phyloP scores from a whole-genome alignment of 352 stramenopile species.

The Peronospora belbahrii region DNA sequence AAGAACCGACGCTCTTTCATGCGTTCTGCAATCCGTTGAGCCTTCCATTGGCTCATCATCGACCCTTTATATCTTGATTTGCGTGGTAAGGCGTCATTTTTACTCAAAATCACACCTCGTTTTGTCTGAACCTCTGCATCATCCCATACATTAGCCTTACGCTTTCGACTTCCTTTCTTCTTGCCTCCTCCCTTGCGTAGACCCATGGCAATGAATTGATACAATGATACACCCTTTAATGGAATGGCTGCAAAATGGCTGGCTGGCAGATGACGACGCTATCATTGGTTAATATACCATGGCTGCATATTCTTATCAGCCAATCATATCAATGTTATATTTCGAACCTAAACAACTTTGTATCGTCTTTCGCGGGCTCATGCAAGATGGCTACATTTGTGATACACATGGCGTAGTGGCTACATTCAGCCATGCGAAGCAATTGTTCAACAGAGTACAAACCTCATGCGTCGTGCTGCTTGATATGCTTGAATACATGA shows the following conservation, averaged over 20 bases:
- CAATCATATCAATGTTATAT: conserved; percentile 6
- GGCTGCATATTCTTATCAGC: conserved; percentile 2
- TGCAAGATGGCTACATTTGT: conserved; percentile 25
- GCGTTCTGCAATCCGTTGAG: conserved; percentile 41
- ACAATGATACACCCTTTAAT: not conserved
- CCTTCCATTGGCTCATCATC: conserved; percentile 76
- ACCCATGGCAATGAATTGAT: conserved; percentile 17
- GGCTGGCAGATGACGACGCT: not conserved
- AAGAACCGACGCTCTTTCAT: conserved; percentile 41
- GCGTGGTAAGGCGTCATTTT: conserved; percentile 16
- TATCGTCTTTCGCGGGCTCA: conserved; percentile 4
- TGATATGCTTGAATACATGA: no score
- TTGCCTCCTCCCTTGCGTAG: conserved; percentile 28
- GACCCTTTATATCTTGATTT: conserved; percentile 21
- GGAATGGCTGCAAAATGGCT: conserved; percentile 22
- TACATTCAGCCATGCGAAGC: no score
- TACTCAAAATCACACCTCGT: not conserved
- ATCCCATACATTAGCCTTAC: conserved; percentile 48
- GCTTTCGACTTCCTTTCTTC: conserved; percentile 40
- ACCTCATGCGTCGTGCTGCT: no score
- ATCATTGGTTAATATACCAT: conserved; percentile 9
- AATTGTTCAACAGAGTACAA: no score
- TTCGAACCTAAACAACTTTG: conserved; percentile 8
- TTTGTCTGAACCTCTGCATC: conserved; percentile 27
- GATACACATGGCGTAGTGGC: no score